Base-by-base conservation (phyloP, 176 grass and related monocot species). In the Elymus sibiricus region DNA sequence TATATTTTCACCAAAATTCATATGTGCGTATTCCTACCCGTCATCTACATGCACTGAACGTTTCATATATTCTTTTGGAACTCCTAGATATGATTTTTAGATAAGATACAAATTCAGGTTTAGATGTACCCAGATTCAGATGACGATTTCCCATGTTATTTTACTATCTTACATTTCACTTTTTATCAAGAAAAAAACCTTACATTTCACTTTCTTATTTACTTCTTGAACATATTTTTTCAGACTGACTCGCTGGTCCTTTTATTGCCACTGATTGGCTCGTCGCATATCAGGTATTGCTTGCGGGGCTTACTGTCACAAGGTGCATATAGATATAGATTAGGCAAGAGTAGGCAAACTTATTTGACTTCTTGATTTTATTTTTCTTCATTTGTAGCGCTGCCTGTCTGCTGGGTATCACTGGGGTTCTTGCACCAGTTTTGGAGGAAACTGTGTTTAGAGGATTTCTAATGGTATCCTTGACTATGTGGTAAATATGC, bases 401-500 rank as follows among this genome's bases (percentile, higher is more conserved):
- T 83, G 88, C 90, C 49, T 98, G 80, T 92, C 87, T 98, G 63
- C 60, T 98, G 56, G 90, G 91, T 49, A 87, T 91, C 76, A 98
- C 96, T 34, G 96, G 96, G 64, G 76, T 98, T 92, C 82, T 98
- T 63, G 93, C 96, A 3, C 93, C 96, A 67, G 77, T 95, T 92
- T 87, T 98, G 28, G 96, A 98, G 89, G 96, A 98, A 63, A 95
- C 96, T 84, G 74, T 98, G 34, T 98, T 98, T 91, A 79, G 96
- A 84, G 93, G 96, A 81, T 98, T 98, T 88, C 84, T 98, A 53
- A 90, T 98, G 92, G 93, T 91, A 68, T 92, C 96, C 44, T 84
- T 98, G 80, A 94, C 90, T 82, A 98, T 89, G 86, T 95, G 94
- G 93, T 98, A 92, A 83, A 35, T 74, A 86, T 55, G 7, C 58